Evolutionary conservation across 2,329 filamentous ascomycete species (phyloP), one percentile per base, ranked within the genome.

Genomic region (Ascochyta rabiei): DNA sequence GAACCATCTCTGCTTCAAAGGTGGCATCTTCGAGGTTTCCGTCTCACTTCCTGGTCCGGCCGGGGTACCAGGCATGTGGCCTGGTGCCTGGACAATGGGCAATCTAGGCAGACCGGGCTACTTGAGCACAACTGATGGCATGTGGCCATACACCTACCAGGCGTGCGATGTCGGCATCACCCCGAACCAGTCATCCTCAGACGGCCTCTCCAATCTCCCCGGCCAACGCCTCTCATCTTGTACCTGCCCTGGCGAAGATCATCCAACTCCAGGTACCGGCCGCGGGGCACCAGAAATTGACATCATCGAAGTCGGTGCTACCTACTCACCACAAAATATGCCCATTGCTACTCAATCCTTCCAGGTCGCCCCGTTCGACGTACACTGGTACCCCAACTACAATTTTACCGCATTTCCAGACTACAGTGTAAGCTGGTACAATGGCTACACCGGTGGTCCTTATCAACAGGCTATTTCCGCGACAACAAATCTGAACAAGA

Each of bases 391-490:
- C 30, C 81, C 82, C 2, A 79, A 84, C 59, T 80, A 80, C 58
- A 72, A 83, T 7, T 84, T 78, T 61, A 77, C 82, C 53, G 76
- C 79, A 15, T 81, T 81, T 18, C 81, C 81, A 1, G 76, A 83
- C 59, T 77, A 79, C 56, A 71, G 75, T 5, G 70, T 79, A 30
- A 81, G 80, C 15, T 73, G 72, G 12, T 76, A 82, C 53, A 85
- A 85, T 56, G 71, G 73, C 2, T 85, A 83, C 60, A 78, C 77
- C 24, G 82, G 83, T 16, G 82, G 82, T 1, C 80, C 81, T 2
- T 84, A 75, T 57, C 82, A 85, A 61, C 81, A 85, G 68, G 82
- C 82, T 28, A 75, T 85, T 12, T 82, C 80, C n/a, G 81, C 77
- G 6, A 81, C 81, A 10, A 82, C 81, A 0, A 77, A 80, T 44